These are phyloP conservation scores for Tardiomyces digboiensis DNA, from an alignment of 1,139 yeast genomes.

Conservation along the genomic window DNA sequence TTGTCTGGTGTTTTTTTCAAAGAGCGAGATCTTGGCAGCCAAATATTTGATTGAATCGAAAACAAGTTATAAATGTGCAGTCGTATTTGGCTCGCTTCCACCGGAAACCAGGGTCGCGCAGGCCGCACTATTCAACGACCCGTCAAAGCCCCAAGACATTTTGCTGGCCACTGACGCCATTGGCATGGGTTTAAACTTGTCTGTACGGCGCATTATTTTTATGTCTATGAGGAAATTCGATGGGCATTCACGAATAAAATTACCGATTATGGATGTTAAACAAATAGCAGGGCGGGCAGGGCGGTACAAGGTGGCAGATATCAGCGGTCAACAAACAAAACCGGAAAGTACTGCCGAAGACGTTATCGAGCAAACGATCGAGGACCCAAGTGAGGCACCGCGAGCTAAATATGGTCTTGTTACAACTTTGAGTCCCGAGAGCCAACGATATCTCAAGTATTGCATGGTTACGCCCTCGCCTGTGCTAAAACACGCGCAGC, in stretches of 20 bases:
- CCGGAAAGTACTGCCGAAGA: background rate
- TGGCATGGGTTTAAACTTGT: constrained; percentile 93
- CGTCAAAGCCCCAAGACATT: constrained; percentile 58
- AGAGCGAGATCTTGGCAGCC: constrained; percentile 52
- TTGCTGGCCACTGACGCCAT: constrained; percentile 94
- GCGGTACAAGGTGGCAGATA: constrained; percentile 45
- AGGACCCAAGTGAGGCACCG: background rate
- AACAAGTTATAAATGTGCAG: constrained; percentile 67
- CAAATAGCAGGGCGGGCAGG: constrained; percentile 99
- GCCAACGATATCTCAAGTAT: constrained; percentile 18
- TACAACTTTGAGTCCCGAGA: constrained; percentile 19
- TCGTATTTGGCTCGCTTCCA: constrained; percentile 92
- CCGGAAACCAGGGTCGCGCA: constrained; percentile 90
- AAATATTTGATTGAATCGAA: constrained; percentile 55
- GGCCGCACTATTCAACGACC: constrained; percentile 62
- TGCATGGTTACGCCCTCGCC: constrained; percentile 16
- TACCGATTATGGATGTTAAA: constrained; percentile 53
- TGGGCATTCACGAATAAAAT: constrained; percentile 41
- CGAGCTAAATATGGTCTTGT: constrained; percentile 8
- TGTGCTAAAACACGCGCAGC: constrained; percentile 11
- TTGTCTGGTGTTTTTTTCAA: constrained; percentile 83
- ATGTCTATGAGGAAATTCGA: constrained; percentile 59
- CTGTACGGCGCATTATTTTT: constrained; percentile 72
- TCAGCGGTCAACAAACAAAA: constrained; percentile 9
- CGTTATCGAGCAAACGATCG: background rate